Evolutionary conservation across 768 basidiomycete genomes (phyloP).

Genomic region (Jaapia argillacea): DNA sequence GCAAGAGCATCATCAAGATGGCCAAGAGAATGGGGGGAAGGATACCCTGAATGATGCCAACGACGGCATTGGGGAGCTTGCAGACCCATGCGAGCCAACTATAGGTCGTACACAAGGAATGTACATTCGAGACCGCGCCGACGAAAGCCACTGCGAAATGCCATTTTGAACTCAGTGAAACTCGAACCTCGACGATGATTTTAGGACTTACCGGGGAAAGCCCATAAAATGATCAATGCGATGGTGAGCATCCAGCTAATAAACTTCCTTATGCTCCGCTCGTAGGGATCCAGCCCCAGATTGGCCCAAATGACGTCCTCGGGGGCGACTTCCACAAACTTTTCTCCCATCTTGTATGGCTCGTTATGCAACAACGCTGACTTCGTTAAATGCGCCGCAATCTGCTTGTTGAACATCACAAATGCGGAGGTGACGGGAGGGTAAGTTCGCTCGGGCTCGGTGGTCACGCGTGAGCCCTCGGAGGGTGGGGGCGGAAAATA

Average conservation of each 20-base stretch:
- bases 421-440: constrained; percentile 68
- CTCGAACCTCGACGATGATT: constrained; percentile 67
- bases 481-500: constrained; percentile 22
- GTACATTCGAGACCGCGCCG: constrained; percentile 33
- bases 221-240: constrained; percentile 73
- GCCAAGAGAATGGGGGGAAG: constrained; percentile 76
- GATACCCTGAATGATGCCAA: constrained; percentile 78
- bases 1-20: constrained; percentile 78
- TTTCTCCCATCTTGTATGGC: constrained; percentile 71
- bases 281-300: constrained; percentile 83
- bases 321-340: constrained; percentile 77
- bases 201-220: constrained; percentile 52
- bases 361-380: constrained; percentile 71
- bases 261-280: constrained; percentile 25
- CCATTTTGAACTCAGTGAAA: constrained; percentile 81
- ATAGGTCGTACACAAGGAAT: constrained; percentile 42
- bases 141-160: constrained; percentile 57
- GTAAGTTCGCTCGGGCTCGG: constrained; percentile 27
- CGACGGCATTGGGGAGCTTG: constrained; percentile 41
- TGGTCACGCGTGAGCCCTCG: constrained; percentile 5
- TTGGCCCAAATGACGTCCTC: constrained; percentile 91
- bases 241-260: constrained; percentile 62
- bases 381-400: constrained; percentile 82
- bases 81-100: constrained; percentile 74
- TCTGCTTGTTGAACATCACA: constrained; percentile 86